Evolutionary conservation across 306 rosid species (phyloP).

Genomic region (Sicyos edulis): DNA sequence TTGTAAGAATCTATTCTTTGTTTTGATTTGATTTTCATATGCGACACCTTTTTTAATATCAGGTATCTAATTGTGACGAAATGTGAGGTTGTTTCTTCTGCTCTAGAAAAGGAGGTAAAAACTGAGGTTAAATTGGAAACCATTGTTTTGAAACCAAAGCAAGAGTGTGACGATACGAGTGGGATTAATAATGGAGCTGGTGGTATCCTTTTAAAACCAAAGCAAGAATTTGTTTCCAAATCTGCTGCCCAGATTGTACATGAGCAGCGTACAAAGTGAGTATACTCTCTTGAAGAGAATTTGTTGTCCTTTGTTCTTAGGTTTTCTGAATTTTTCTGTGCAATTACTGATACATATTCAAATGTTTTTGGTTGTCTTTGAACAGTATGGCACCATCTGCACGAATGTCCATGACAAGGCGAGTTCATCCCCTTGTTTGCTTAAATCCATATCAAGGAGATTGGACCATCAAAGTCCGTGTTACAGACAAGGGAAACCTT

Average conservation of each 20-base stretch:
- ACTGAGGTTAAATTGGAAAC: conserved; percentile 29
- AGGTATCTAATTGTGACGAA: conserved; percentile 67
- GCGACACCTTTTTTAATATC: not conserved
- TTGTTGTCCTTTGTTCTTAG: not conserved
- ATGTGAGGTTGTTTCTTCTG: conserved; percentile 68
- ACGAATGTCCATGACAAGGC: conserved; percentile 79
- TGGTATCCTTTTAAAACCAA: conserved; percentile 58
- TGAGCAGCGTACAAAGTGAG: conserved; percentile 75
- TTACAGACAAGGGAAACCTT: conserved; percentile 77
- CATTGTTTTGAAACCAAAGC: conserved; percentile 39
- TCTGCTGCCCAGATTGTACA: conserved; percentile 85
- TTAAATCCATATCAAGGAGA: conserved; percentile 84
- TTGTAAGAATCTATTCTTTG: not conserved
- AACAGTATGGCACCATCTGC: conserved; percentile 69
- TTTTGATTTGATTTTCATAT: not conserved
- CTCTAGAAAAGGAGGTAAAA: conserved; percentile 58
- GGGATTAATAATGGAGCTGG: conserved; percentile 33
- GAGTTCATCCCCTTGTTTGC: conserved; percentile 84
- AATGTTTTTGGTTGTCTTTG: not conserved
- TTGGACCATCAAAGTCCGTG: conserved; percentile 92
- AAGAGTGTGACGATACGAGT: conserved; percentile 27
- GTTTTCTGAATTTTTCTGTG: not conserved
- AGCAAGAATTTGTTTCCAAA: conserved; percentile 60
- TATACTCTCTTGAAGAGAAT: not conserved
- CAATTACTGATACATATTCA: not conserved